Base-by-base conservation (phyloP, 805 yeast species). In the Blastobotrys peoriensis region DNA sequence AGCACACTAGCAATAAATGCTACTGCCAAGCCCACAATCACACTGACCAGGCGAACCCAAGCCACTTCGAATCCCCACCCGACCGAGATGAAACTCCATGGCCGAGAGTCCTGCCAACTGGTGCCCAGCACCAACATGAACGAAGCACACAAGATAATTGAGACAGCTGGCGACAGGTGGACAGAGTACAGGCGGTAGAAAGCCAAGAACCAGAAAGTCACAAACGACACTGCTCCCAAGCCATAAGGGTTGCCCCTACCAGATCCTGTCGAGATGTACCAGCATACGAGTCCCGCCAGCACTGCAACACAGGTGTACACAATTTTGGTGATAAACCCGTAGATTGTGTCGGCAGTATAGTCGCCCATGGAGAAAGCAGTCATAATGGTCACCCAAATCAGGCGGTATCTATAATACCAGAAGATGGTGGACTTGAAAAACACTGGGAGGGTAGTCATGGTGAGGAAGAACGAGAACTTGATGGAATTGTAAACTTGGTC, bases 201-300 rank as follows among this genome's bases (percentile, higher is more conserved):
- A 18, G 53, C 51, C 18, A 62, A 42, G 28, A 49, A 47, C 6
- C 57, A 41, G 45, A 54, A 56, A 2, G 57, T 40, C 8, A 57
- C 56, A 0, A 57, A 61, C 22, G 54, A 52, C 4, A 61, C 59
- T 1, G 55, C 60, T 3, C 60, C 66, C 38, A 54, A 60, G 1
- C 69, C 67, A 34, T 49, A 61, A 0, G 56, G 55, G 38, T 62
- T 64, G 1, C 68, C 67, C 1, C 42, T 17, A 9, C 68, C 67
- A 13, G 45, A 43, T 2, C 66, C 66, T 2, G 62, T 45, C 2
- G 59, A 52, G 15, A 65, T 63, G 41, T 65, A 65, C 68, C 68
- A 65, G 3, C 50, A 58, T 3, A 60, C 59, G 58, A 64, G 51
- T 0, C 63, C 67, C 3, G 58, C 40, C 4, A 61, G 41, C 23